Base-by-base conservation (phyloP, 2,329 filamentous ascomycete genomes). In the Beauveria caledonica region DNA sequence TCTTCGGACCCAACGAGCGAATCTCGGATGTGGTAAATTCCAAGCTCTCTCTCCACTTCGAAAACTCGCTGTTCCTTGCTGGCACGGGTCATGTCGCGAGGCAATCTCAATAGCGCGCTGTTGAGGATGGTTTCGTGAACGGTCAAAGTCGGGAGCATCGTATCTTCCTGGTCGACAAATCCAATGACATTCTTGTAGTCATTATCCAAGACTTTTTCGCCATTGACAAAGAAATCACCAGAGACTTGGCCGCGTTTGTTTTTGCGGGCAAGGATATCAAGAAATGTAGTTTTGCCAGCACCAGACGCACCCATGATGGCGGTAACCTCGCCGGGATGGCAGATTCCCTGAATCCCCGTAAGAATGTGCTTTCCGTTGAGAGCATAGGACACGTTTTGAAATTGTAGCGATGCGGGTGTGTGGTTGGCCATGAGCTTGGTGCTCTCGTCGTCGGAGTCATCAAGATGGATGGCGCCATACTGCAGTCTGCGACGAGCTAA, bases 291-390 rank as follows among this genome's bases (percentile, higher is more conserved):
- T 76, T 99, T 99, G 62, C 94, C 94, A 46, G 94, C 95, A 33
- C 94, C 94, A 0, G 94, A 99, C 8, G 94, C 93, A 60, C 94
- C 94, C 93, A 99, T 99, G 68, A 99, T 96, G 9, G 94, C 94
- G 65, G 93, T 90, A 8, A 97, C 85, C 72, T 99, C 92, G n/a
- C 95, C 95, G 2, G 93, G 92, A 66, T 89, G 88, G n/a, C 93
- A 92, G 46, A 91, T 86, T 51, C 94, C 94, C 65, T 88, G 86
- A 39, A 99, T 88, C 15, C 83, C 85, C 17, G 82, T 81, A 3
- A 99, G 79, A 51, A 99, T 97, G 57, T 89, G 82, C 74, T 90
- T 97, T 44, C 91, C 91, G 65, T 95, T 96, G 42, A 99, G 80
- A 23, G 82, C 80, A 70, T 99, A 99, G 0, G 86, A 85, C 3